These are phyloP conservation scores for Zangia roseola DNA, from an alignment of 768 basidiomycete genomes.

Conservation along the genomic window DNA sequence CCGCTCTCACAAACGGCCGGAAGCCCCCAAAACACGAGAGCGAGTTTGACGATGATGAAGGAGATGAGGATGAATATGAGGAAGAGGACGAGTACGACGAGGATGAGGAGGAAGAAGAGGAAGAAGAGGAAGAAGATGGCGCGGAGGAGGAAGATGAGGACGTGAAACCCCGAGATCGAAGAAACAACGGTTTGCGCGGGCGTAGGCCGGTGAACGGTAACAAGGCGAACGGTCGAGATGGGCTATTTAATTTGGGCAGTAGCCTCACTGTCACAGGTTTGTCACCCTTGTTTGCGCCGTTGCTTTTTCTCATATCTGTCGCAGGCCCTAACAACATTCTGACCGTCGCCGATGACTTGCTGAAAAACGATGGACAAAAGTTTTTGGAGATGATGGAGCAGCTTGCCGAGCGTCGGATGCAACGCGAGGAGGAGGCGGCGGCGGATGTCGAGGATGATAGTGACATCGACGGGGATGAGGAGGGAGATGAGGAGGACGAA, in stretches of 20 bases:
- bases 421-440: constrained; percentile 74
- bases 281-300: constrained; percentile 26
- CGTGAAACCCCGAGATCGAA: constrained; percentile 43
- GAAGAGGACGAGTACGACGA: constrained; percentile 59
- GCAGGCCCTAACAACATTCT: constrained; percentile 89
- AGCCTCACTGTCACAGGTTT: constrained; percentile 80
- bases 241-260: constrained; percentile 77
- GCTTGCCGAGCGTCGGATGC: constrained; percentile 90
- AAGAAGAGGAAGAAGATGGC: constrained; percentile 68
- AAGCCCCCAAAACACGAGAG: constrained; percentile 54
- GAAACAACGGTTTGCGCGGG: constrained; percentile 34
- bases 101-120: constrained; percentile 65
- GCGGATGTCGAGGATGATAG: constrained; percentile 63
- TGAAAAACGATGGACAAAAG: constrained; percentile 98
- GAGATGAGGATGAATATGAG: constrained; percentile 51
- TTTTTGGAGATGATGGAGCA: constrained; percentile 99
- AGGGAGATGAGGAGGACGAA: constrained; percentile 59
- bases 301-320: constrained; percentile 20
- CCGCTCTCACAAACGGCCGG: constrained; percentile 37
- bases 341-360: constrained; percentile 96
- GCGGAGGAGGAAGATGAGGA: constrained; percentile 59
- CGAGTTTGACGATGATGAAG: constrained; percentile 67
- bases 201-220: constrained; percentile 42
- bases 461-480: constrained; percentile 59
- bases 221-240: constrained; percentile 54